phyloP scores from a whole-genome alignment of 495 filamentous ascomycete genomes.

The Saxophila tyrrhenica region DNA sequence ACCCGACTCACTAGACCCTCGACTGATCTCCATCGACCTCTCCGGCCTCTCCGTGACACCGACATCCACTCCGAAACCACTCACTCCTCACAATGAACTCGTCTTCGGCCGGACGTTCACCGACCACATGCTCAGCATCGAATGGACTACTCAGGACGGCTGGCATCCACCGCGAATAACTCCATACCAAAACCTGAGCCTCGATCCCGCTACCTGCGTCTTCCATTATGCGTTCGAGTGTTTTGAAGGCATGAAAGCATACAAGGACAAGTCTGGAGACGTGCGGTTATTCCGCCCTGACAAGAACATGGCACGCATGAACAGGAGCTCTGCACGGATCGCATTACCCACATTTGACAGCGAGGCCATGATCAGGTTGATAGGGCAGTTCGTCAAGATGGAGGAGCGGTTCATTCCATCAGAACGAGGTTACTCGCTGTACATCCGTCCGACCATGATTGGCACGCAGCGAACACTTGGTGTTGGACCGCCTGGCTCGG shows the following conservation, averaged over 20 bases:
- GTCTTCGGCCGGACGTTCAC: conserved; percentile 85
- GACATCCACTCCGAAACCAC: conserved; percentile 62
- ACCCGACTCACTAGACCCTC: conserved; percentile 36
- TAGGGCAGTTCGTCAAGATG: conserved; percentile 63
- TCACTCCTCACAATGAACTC: conserved; percentile 62
- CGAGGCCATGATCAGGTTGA: conserved; percentile 61
- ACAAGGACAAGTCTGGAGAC: conserved; percentile 63
- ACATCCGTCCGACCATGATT: conserved; percentile 93
- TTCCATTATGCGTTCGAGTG: conserved; percentile 97
- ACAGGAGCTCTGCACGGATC: conserved; percentile 79
- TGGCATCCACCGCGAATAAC: conserved; percentile 74
- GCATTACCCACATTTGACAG: conserved; percentile 75
- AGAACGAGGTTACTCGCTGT: conserved; percentile 74
- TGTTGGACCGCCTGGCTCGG: conserved; percentile 79
- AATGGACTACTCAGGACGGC: conserved; percentile 75
- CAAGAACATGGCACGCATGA: conserved; percentile 90
- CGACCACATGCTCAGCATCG: conserved; percentile 90
- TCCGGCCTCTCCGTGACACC: conserved; percentile 62
- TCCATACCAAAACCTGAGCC: conserved; percentile 91
- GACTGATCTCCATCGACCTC: conserved; percentile 55
- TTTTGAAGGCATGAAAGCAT: conserved; percentile 99
- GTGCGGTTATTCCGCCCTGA: conserved; percentile 88
- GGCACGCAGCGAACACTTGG: conserved; percentile 90
- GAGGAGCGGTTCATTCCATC: conserved; percentile 84
- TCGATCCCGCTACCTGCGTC: conserved; percentile 92